These are phyloP conservation scores for Pseudogymnoascus sp. DNA, from an alignment of 2,329 filamentous ascomycete genomes.

Conservation along the genomic window DNA sequence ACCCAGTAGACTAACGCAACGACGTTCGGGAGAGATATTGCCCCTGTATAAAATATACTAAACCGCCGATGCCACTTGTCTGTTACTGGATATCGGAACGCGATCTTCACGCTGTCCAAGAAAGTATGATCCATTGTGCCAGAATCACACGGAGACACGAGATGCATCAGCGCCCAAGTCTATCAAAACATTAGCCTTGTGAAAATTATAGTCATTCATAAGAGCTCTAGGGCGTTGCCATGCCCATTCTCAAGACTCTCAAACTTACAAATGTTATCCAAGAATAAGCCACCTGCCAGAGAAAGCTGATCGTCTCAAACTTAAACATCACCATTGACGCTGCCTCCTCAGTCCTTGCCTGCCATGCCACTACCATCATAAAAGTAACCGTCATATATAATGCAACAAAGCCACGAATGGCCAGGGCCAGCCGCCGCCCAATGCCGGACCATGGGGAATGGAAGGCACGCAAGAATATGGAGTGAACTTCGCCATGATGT, in stretches of 20 bases:
- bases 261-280: constrained; percentile 26
- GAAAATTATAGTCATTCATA: background rate
- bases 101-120: constrained; percentile 16
- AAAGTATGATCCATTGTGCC: background rate
- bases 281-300: constrained; percentile 26
- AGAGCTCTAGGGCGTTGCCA: background rate
- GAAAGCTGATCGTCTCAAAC: constrained; percentile 25
- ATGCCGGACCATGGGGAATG: constrained; percentile 29
- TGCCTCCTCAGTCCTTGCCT: constrained; percentile 17
- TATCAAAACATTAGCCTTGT: constrained; percentile 11
- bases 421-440: constrained; percentile 24
- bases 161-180: constrained; percentile 30
- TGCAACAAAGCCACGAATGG: constrained; percentile 21
- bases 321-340: constrained; percentile 21
- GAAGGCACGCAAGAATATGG: constrained; percentile 30
- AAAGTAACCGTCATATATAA: constrained; percentile 22
- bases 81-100: constrained; percentile 24
- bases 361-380: constrained; percentile 22
- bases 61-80: constrained; percentile 19
- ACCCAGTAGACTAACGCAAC: constrained; percentile 27
- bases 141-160: constrained; percentile 25
- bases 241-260: background rate
- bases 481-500: constrained; percentile 17
- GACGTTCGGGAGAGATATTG: constrained; percentile 26
- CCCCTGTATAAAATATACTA: constrained; percentile 28